phyloP scores from a whole-genome alignment of 495 filamentous ascomycete species.

The Penicillium roqueforti region DNA sequence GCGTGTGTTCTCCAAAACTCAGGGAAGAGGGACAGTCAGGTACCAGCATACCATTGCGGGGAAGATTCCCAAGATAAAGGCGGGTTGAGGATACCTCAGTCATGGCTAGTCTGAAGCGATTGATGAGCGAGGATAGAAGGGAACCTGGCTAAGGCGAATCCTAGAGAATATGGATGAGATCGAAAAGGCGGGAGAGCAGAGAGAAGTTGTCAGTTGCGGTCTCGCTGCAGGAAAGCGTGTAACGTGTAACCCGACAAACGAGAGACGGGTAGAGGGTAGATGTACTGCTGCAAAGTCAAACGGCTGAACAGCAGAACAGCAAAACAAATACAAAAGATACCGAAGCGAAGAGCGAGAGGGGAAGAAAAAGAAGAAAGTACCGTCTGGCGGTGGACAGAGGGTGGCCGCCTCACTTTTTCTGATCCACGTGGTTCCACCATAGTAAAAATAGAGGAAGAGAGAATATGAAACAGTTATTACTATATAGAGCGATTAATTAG shows the following conservation, averaged over 20 bases:
- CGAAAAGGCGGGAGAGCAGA: slow-evolving; percentile 11
- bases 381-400: slow-evolving; percentile 26
- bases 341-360: slow-evolving; percentile 10
- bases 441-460: not conserved
- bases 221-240: slow-evolving; percentile 18
- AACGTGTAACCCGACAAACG: slow-evolving; percentile 2
- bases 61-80: slow-evolving; percentile 96
- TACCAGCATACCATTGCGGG: slow-evolving; percentile 81
- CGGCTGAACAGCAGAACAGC: not conserved
- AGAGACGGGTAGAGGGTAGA: not conserved
- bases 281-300: no score
- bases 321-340: not conserved
- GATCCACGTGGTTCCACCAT: slow-evolving; percentile 44
- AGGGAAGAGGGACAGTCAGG: slow-evolving; percentile 27
- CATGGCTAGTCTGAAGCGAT: slow-evolving; percentile 31
- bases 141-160: slow-evolving; percentile 12
- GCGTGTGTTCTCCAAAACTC: slow-evolving; percentile 11
- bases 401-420: slow-evolving; percentile 40
- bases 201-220: slow-evolving; percentile 10
- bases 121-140: slow-evolving; percentile 7
- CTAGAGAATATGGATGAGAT: slow-evolving; percentile 7
- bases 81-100: slow-evolving; percentile 82
- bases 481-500: no score
- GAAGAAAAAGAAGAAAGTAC: slow-evolving; percentile 16
- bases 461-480: not conserved